phyloP scores from a whole-genome alignment of 75 land plant genomes.

The Ceratopteris richardii region DNA sequence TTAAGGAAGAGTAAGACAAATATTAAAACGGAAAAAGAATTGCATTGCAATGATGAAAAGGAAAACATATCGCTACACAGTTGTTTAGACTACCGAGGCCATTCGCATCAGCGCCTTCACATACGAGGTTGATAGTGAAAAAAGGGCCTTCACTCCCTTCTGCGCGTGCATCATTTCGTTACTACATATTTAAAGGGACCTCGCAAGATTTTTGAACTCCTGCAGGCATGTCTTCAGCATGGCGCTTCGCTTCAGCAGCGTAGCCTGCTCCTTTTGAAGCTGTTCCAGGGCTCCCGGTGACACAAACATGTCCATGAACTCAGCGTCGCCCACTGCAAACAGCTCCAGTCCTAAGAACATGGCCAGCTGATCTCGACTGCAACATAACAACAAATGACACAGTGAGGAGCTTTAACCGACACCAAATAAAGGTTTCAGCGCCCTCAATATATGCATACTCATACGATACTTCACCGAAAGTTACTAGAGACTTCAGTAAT shows the following conservation, averaged over 20 bases:
- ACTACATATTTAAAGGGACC: conserved; percentile 41
- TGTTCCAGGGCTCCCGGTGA: conserved; percentile 80
- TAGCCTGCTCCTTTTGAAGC: conserved; percentile 54
- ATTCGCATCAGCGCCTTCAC: no score
- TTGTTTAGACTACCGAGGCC: no score
- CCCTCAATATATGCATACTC: not conserved
- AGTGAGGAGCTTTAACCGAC: not conserved
- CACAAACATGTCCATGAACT: conserved; percentile 95
- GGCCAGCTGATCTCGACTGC: conserved; percentile 63
- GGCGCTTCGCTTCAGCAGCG: conserved; percentile 61
- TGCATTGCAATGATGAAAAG: no score
- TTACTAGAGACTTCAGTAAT: no score
- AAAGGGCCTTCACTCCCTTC: no score
- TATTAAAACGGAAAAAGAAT: no score
- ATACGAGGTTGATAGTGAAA: no score
- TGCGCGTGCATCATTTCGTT: no score
- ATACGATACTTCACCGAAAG: no score
- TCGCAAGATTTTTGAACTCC: conserved; percentile 79
- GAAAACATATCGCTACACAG: no score
- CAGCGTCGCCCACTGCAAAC: conserved; percentile 75
- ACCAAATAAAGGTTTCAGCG: not conserved
- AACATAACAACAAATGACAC: conserved; percentile 1
- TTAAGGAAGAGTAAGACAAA: no score
- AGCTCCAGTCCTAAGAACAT: conserved; percentile 63
- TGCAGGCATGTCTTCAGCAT: conserved; percentile 69